Conservation (phyloP, 208 protist genomes). For the Crithidia acanthocephali region DNA sequence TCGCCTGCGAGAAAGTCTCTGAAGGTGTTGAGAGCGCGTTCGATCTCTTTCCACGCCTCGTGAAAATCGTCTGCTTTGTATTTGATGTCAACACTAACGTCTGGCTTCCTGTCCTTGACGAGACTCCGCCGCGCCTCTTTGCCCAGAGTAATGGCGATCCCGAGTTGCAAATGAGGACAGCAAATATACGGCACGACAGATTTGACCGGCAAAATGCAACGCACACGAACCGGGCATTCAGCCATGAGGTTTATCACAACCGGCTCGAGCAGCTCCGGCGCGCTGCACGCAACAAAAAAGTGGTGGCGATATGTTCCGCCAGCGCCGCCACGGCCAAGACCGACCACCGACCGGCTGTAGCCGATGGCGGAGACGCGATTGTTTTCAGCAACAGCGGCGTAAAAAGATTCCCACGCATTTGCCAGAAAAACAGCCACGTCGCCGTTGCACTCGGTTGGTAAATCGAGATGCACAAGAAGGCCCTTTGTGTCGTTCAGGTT, state of each 20-base stretch:
- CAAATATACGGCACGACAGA: slow-evolving; percentile 72
- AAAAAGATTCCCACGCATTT: slow-evolving; percentile 69
- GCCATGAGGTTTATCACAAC: slow-evolving; percentile 18
- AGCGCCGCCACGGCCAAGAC: slow-evolving; percentile 13
- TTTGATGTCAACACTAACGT: slow-evolving; percentile 44
- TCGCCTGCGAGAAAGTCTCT: slow-evolving; percentile 42
- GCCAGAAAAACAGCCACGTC: slow-evolving; percentile 49
- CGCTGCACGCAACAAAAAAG: slow-evolving; percentile 65
- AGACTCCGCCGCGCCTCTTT: slow-evolving; percentile 52
- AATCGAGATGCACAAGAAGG: slow-evolving; percentile 61
- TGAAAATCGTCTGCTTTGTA: slow-evolving; percentile 50
- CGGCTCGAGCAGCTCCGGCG: slow-evolving; percentile 21
- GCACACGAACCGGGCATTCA: slow-evolving; percentile 22
- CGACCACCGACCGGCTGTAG: slow-evolving; percentile 60
- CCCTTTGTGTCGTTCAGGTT: slow-evolving; percentile 59
- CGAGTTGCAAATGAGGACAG: slow-evolving; percentile 49
- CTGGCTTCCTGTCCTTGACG: slow-evolving; percentile 28
- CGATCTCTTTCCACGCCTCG: slow-evolving; percentile 40
- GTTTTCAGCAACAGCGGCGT: slow-evolving; percentile 44
- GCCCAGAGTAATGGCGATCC: slow-evolving; percentile 72
- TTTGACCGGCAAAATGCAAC: slow-evolving; percentile 46
- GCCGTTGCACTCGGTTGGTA: slow-evolving; percentile 47
- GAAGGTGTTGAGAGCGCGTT: slow-evolving; percentile 40
- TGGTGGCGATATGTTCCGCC: slow-evolving; percentile 65
- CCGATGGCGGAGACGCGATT: slow-evolving; percentile 46